Evolutionary conservation across 2,329 filamentous ascomycete species (phyloP), one percentile per base, ranked within the genome.

Genomic region (Cladosporium sp.): DNA sequence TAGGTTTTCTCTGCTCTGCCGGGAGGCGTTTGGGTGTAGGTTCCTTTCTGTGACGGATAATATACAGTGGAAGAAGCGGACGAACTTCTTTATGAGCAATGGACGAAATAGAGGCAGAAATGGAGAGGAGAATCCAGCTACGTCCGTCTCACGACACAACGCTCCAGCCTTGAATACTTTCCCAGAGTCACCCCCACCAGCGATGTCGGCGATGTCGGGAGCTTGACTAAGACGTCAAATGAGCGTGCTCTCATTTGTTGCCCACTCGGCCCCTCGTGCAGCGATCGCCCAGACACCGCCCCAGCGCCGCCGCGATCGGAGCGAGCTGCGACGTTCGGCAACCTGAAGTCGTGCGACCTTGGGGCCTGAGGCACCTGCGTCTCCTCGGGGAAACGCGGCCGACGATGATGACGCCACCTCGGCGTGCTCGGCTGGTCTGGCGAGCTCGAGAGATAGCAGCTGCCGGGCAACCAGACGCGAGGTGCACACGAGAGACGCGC

Each of bases 191-290:
- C 22, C 48, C 48, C 48, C 48, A 50, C 48, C 48, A 28, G 22
- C 48, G 48, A 50, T 40, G 43, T 50, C 48, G 48, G 48, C 43
- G 43, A 31, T 18, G 22, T 28, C 22, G 4, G 22, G 22, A 28
- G 22, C 31, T 42, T 50, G 48, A 50, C 48, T 28, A 28, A 28
- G 22, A 28, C 22, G 22, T 28, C 22, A 28, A 50, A 43, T 34
- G 40, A 18, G 28, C 38, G 35, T 37, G 31, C 40, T 50, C 48
- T 50, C 40, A 50, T 50, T 50, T 40, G 48, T 40, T 50, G 48
- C 11, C 19, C 13, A 4, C 32, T 31, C 22, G 28, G 6, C 46
- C 42, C 44, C 44, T 40, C 46, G 22, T 11, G 16, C 28, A 10
- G 16, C 46, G 46, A 49, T 49, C 11, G 40, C 10, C 14, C 31